phyloP scores from a whole-genome alignment of 2,329 filamentous ascomycete genomes.

The Apiospora aurea region DNA sequence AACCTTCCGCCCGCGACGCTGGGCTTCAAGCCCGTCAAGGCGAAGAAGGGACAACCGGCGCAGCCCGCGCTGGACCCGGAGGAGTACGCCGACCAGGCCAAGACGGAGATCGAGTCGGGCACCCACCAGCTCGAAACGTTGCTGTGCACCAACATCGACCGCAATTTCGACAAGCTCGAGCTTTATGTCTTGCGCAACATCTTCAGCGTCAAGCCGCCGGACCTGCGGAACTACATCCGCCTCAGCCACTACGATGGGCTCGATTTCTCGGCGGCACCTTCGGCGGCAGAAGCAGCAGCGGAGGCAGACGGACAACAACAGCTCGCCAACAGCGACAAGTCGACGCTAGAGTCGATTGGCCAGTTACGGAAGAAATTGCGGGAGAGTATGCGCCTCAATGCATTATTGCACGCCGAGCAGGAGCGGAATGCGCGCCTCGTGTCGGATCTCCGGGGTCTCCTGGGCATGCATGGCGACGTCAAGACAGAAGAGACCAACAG shows the following conservation, averaged over 20 bases:
- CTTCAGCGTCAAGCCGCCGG: constrained; percentile 71
- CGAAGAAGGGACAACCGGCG: constrained; percentile 58
- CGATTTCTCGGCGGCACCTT: constrained; percentile 48
- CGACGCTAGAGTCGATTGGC: constrained; percentile 73
- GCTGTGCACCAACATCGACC: constrained; percentile 81
- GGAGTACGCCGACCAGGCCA: constrained; percentile 49
- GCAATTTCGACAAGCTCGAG: constrained; percentile 85
- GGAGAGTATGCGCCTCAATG: constrained; percentile 58
- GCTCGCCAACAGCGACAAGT: constrained; percentile 44
- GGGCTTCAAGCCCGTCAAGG: constrained; percentile 75
- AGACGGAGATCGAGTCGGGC: constrained; percentile 84
- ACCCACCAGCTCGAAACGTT: constrained; percentile 85
- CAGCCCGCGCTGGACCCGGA: constrained; percentile 28
- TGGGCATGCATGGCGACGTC: constrained; percentile 31
- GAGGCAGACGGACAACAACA: constrained; percentile 19
- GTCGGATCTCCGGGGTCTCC: constrained; percentile 42
- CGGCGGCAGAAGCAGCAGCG: neutral
- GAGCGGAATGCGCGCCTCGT: constrained; percentile 51
- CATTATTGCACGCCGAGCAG: constrained; percentile 62
- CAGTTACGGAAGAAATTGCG: constrained; percentile 75
- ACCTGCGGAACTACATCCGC: constrained; percentile 76
- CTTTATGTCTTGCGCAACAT: constrained; percentile 92
- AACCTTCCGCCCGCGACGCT: constrained; percentile 76
- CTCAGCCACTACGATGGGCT: constrained; percentile 84
- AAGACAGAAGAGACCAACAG: constrained; percentile 39